These are phyloP conservation scores for Symbiodinium natans DNA, from an alignment of 73 alveolate genomes.

Conservation along the genomic window DNA sequence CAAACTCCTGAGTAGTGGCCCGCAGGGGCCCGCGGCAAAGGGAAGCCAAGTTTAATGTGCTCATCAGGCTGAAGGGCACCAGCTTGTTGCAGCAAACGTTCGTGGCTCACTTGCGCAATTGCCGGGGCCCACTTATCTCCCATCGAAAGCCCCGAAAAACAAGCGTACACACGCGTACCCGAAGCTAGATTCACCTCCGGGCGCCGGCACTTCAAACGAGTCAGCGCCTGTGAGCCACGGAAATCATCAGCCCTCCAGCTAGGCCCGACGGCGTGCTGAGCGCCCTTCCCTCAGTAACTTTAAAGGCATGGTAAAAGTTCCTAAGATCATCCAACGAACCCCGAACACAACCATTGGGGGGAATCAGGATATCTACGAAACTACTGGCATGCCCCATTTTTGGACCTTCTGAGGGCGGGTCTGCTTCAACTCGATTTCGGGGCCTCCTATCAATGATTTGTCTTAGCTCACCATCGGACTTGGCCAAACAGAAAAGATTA, in stretches of 20 bases:
- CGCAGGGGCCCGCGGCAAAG: background rate
- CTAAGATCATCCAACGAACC: background rate
- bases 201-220: background rate
- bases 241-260: background rate
- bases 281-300: background rate
- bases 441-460: constrained; percentile 29
- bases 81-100: background rate
- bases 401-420: background rate
- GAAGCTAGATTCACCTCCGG: background rate
- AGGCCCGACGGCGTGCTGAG: background rate
- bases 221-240: background rate
- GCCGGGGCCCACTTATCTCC: constrained; percentile 33
- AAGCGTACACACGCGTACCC: background rate
- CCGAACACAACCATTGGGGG: background rate
- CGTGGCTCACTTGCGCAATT: background rate
- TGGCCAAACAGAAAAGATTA: background rate
- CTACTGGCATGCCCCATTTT: background rate
- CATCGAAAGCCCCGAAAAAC: background rate
- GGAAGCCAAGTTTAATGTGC: background rate
- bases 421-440: background rate
- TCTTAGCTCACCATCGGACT: constrained; percentile 5
- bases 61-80: background rate
- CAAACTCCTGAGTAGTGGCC: constrained; percentile 15
- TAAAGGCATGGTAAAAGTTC: constrained; percentile 18
- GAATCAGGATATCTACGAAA: background rate